Base-by-base conservation (phyloP, 345 rosid genomes). In the Eucalyptus shirleyi region DNA sequence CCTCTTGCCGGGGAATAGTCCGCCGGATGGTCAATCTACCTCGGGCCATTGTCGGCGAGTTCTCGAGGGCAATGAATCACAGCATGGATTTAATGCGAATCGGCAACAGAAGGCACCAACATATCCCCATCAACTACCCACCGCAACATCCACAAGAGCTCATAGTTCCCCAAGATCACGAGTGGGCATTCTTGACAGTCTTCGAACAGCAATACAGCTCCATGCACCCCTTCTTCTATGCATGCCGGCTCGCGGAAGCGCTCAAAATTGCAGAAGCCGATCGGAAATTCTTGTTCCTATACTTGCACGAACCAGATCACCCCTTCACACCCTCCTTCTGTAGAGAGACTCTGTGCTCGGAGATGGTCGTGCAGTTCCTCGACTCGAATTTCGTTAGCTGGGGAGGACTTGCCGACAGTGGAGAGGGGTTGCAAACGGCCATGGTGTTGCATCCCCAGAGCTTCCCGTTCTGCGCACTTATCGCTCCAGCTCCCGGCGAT, bases 301-400 rank as follows among this genome's bases (percentile, higher is more conserved):
- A 94, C 86, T 92, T 95, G 40, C 95, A 94, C 92, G 90, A 94
- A 1, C 94, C 94, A 5, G 89, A 93, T 17, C 94, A 95, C 88
- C 96, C 96, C 15, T 95, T 95, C 90, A 93, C 95, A 47, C 94
- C 93, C 50, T 91, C 95, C 50, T 95, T 95, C 91, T 94, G 96
- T 87, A 89, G 92, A 30, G 92, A 91, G n/a, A 94, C 95, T 34
- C 67, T 95, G 55, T 47, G 95, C 88, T 95, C 95, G 4, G 97
- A 95, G 86, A 89, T 92, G 32, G 94, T 91, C 44, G 91, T 91
- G 9, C 96, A 95, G 91, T 95, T 92, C 90, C 95, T 95, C 18
- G 92, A 94, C 89, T 91, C 93, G 19, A 94, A 95, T n/a, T 95
- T 95, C 89, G 89, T 95, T 47, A 90, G 87, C 89, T 94, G 95